A percentile compares a stretch with the other conserved stretches of the same genome.
phyloP scores from a whole-genome alignment of 1,284 basidiomycete genomes.

The Irpex sp. region DNA sequence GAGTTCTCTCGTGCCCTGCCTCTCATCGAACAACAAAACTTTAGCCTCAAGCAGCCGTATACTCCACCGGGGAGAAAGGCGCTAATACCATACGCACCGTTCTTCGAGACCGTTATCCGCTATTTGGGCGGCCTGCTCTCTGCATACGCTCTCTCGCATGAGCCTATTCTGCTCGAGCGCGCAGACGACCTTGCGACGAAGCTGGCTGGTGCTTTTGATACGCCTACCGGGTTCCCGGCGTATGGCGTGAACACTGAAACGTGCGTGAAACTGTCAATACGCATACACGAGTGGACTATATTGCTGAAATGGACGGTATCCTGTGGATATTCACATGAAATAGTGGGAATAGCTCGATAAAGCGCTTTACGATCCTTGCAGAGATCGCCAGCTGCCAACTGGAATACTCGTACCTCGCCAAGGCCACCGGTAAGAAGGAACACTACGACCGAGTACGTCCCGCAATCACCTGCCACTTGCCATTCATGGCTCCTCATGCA shows the following conservation, averaged over 20 bases:
- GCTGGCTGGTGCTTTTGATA: constrained; percentile 48
- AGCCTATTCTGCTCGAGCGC: constrained; percentile 41
- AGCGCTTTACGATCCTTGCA: constrained; percentile 23
- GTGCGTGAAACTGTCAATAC: constrained; percentile 21
- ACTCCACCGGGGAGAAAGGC: not conserved
- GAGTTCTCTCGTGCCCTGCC: constrained; percentile 73
- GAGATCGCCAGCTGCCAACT: constrained; percentile 54
- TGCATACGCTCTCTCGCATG: constrained; percentile 62
- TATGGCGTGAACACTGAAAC: constrained; percentile 40
- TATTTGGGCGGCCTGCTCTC: constrained; percentile 71
- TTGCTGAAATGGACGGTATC: not conserved
- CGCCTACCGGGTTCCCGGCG: constrained; percentile 42
- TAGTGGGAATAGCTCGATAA: constrained; percentile 5
- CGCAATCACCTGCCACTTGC: not conserved
- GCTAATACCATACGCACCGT: constrained; percentile 30
- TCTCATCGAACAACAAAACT: constrained; percentile 58
- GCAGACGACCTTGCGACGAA: constrained; percentile 46
- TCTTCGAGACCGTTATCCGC: constrained; percentile 75
- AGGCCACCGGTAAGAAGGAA: constrained; percentile 47
- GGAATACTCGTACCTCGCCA: constrained; percentile 61
- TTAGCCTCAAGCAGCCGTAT: constrained; percentile 31
- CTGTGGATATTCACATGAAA: not conserved
- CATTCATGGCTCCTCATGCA: not conserved
- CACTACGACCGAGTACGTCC: constrained; percentile 43
- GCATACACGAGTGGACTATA: not conserved